phyloP scores from a whole-genome alignment of 805 yeast species.

The Ogataea siamensis region DNA sequence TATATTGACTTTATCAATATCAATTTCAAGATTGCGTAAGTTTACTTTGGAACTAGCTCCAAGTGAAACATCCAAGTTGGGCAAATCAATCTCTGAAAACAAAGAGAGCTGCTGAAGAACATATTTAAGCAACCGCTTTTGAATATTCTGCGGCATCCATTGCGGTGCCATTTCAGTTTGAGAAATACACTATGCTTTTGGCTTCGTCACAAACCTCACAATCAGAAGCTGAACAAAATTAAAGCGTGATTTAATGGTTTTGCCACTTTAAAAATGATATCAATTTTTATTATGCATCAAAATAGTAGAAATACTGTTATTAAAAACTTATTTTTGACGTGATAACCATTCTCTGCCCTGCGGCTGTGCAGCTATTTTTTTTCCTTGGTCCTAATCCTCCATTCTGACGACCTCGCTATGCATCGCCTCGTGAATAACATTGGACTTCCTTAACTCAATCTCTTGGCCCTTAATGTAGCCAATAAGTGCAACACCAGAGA shows the following conservation, averaged over 20 bases:
- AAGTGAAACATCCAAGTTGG: slow-evolving; percentile 76
- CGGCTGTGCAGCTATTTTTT: slow-evolving; percentile 9
- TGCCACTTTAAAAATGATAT: slow-evolving; percentile 8
- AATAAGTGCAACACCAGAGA: slow-evolving; percentile 48
- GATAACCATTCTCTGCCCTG: slow-evolving; percentile 17
- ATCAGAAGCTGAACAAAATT: too few species aligned
- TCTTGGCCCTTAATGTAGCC: slow-evolving; percentile 43
- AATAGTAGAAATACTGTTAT: too few species aligned
- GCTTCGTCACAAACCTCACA: too few species aligned
- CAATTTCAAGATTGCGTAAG: slow-evolving; percentile 63
- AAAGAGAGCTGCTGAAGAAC: slow-evolving; percentile 77
- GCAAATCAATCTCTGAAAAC: slow-evolving; percentile 72
- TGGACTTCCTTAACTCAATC: slow-evolving; percentile 44
- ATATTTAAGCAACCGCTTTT: slow-evolving; percentile 75
- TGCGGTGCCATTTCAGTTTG: slow-evolving; percentile 35
- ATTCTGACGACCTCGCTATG: slow-evolving; percentile 49
- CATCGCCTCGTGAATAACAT: slow-evolving; percentile 62
- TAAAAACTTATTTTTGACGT: slow-evolving; percentile 18
- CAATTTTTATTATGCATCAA: background rate
- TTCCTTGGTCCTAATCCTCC: slow-evolving; percentile 33
- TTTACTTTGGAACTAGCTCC: slow-evolving; percentile 51
- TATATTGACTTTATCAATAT: slow-evolving; percentile 63
- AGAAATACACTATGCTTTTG: too few species aligned
- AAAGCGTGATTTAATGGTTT: too few species aligned
- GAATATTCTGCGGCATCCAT: slow-evolving; percentile 87